Conservation (phyloP, 495 filamentous ascomycete genomes). For the Lasiosphaeris hirsuta region DNA sequence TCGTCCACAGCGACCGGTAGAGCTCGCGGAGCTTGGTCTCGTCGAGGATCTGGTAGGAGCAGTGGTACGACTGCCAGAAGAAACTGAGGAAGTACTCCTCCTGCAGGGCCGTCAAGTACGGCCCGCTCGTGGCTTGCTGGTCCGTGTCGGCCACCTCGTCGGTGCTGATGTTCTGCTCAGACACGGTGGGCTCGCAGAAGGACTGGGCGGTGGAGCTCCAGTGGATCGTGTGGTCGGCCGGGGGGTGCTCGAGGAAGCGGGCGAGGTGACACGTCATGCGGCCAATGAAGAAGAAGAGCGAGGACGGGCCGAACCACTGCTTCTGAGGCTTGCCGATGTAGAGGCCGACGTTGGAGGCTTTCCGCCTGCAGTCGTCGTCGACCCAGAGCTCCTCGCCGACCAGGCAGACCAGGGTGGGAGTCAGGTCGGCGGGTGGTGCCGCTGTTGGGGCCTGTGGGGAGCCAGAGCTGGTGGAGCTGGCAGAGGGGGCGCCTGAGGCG, state of each 20-base stretch:
- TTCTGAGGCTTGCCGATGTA: slow-evolving; percentile 27
- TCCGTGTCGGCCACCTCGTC: not conserved
- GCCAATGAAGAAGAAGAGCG: slow-evolving; percentile 38
- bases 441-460: not conserved
- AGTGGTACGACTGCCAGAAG: slow-evolving; percentile 51
- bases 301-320: slow-evolving; percentile 40
- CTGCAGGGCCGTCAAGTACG: slow-evolving; percentile 31
- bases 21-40: slow-evolving; percentile 47
- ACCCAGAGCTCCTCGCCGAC: slow-evolving; percentile 7
- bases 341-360: slow-evolving; percentile 23
- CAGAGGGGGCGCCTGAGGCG: not conserved
- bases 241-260: slow-evolving; percentile 28
- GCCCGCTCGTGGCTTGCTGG: not conserved
- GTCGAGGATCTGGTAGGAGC: slow-evolving; percentile 38
- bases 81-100: slow-evolving; percentile 49
- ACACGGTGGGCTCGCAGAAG: not conserved
- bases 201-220: not conserved
- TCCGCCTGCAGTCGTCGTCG: slow-evolving; percentile 7
- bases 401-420: not conserved
- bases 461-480: too few species aligned
- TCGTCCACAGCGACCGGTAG: slow-evolving; percentile 46
- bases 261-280: slow-evolving; percentile 36
- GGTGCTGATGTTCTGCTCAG: not conserved
- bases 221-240: slow-evolving; percentile 17
- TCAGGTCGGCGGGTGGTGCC: not conserved